Conservation (phyloP, 2,329 filamentous ascomycete genomes). For the Ophiostoma ips region DNA sequence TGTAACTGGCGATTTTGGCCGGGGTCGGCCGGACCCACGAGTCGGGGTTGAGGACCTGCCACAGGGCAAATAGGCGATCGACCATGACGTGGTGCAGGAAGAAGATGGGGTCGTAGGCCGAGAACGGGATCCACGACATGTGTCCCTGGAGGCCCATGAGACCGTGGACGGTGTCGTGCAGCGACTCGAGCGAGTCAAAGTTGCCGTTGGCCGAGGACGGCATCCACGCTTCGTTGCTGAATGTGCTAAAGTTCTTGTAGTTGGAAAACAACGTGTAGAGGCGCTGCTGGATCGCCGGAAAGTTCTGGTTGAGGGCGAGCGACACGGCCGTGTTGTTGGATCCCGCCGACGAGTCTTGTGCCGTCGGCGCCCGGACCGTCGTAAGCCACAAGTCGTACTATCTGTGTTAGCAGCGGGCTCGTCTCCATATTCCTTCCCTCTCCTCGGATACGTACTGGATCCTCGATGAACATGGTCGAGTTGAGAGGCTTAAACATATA, state of each 20-base stretch:
- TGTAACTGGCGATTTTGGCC: constrained; percentile 46
- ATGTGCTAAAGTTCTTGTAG: constrained; percentile 52
- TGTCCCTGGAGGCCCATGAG: constrained; percentile 48
- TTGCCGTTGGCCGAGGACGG: constrained; percentile 29
- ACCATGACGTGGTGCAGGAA: constrained; percentile 65
- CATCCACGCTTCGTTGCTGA: constrained; percentile 56
- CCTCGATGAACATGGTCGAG: constrained; percentile 40
- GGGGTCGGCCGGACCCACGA: constrained; percentile 48
- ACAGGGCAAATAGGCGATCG: constrained; percentile 62
- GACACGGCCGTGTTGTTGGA: constrained; percentile 49
- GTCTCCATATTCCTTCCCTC: background rate
- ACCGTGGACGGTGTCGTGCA: constrained; percentile 51
- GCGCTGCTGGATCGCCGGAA: constrained; percentile 43
- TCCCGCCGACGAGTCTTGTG: constrained; percentile 25
- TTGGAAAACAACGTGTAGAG: constrained; percentile 54
- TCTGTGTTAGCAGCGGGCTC: background rate
- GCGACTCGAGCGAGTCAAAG: constrained; percentile 50
- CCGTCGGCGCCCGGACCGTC: constrained; percentile 43
- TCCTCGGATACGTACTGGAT: constrained; percentile 34
- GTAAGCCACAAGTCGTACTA: constrained; percentile 46
- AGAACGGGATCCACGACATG: constrained; percentile 56
- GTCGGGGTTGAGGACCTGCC: constrained; percentile 59
- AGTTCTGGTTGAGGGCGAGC: constrained; percentile 35
- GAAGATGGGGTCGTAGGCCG: constrained; percentile 67
- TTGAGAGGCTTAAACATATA: constrained; percentile 49